These are phyloP conservation scores for Cadophora sp. DNA, from an alignment of 2,329 filamentous ascomycete species.

Conservation along the genomic window DNA sequence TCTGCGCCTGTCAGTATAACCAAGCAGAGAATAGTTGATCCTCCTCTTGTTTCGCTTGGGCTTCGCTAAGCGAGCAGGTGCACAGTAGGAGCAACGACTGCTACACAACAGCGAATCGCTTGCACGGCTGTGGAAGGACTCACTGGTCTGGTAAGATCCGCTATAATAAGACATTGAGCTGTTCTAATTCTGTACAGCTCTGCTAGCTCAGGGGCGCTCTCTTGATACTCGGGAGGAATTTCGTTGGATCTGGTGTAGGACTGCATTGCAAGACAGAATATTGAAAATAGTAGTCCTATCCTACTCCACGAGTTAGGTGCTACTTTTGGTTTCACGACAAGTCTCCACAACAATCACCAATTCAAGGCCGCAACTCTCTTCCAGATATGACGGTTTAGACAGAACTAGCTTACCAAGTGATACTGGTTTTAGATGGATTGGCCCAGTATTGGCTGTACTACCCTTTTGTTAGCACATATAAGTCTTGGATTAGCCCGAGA, in stretches of 20 bases:
- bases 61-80: background rate
- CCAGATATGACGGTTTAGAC: background rate
- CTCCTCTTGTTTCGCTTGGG: background rate
- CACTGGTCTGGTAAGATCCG: conserved; percentile 56
- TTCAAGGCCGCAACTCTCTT: background rate
- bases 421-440: conserved; percentile 48
- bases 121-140: background rate
- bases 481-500: background rate
- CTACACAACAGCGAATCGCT: background rate
- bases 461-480: background rate
- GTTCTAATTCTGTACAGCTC: conserved; percentile 57
- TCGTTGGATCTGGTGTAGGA: conserved; percentile 54
- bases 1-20: conserved; percentile 7
- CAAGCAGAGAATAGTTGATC: background rate
- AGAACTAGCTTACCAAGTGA: conserved; percentile 47
- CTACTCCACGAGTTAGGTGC: conserved; percentile 30
- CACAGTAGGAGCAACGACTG: background rate
- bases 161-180: conserved; percentile 57
- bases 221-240: conserved; percentile 55
- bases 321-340: background rate
- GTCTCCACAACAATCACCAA: background rate
- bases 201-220: conserved; percentile 54
- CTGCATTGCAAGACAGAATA: conserved; percentile 41
- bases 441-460: conserved; percentile 56
- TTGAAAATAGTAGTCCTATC: conserved; percentile 55